Evolutionary conservation across 2,329 filamentous ascomycete genomes (phyloP).

Genomic region (Westerdykella ornata): DNA sequence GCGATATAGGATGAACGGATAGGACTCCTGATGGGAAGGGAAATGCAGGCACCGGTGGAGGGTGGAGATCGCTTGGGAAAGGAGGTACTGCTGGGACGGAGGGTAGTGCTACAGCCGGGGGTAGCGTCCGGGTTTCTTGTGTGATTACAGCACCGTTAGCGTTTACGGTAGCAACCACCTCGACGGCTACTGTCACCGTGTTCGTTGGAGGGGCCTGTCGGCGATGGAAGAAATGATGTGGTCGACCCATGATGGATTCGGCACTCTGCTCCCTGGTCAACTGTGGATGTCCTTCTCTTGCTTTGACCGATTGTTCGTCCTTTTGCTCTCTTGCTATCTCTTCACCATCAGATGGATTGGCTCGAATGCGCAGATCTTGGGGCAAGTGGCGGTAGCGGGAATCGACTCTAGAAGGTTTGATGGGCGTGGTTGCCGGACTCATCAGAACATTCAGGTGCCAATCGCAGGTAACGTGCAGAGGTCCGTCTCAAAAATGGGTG

Average conservation of each 20-base stretch:
- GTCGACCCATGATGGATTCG: slow-evolving; percentile 23
- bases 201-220: slow-evolving; percentile 17
- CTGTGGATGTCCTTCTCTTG: slow-evolving; percentile 11
- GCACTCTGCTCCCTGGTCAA: slow-evolving; percentile 16
- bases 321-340: slow-evolving; percentile 13
- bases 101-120: slow-evolving; percentile 8
- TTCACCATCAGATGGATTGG: slow-evolving; percentile 3
- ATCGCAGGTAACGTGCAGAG: slow-evolving; percentile 14
- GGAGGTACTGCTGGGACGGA: slow-evolving; percentile 29
- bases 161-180: slow-evolving; percentile 28
- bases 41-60: slow-evolving; percentile 28
- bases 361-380: slow-evolving; percentile 9
- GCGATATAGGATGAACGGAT: neutral
- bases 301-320: slow-evolving; percentile 4
- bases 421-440: slow-evolving; percentile 19
- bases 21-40: slow-evolving; percentile 25
- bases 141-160: slow-evolving; percentile 22
- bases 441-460: slow-evolving; percentile 17
- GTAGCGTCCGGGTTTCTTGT: slow-evolving; percentile 19
- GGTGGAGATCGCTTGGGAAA: slow-evolving; percentile 29
- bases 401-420: slow-evolving; percentile 21
- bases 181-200: slow-evolving; percentile 24
- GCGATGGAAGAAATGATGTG: slow-evolving; percentile 32
- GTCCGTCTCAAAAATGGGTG: slow-evolving; percentile 17
- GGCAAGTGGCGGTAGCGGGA: slow-evolving; percentile 19